Percentiles rank a stretch among this genome's conserved stretches.
These are phyloP conservation scores for Globisporangium iwayamae DNA, from an alignment of 352 stramenopile genomes.

Conservation along the genomic window DNA sequence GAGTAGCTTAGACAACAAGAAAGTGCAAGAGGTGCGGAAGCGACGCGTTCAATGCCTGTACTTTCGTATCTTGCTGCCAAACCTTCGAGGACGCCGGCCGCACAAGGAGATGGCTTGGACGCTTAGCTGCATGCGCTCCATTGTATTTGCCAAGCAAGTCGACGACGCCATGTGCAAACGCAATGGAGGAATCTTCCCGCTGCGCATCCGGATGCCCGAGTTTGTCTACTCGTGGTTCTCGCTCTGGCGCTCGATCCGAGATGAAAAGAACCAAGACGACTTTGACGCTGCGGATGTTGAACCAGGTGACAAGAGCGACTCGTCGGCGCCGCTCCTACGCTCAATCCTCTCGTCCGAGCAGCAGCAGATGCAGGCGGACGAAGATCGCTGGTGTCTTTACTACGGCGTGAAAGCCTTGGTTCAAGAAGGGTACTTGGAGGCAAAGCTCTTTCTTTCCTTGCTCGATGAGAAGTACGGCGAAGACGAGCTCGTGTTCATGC, in stretches of 20 bases:
- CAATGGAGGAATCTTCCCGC: slow-evolving; percentile 35
- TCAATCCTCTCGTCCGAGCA: slow-evolving; percentile 26
- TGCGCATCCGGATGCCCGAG: slow-evolving; percentile 88
- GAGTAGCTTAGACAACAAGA: slow-evolving; percentile 6
- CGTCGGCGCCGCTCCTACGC: not conserved
- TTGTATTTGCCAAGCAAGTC: slow-evolving; percentile 86
- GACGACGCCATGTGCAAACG: slow-evolving; percentile 73
- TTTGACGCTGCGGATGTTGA: slow-evolving; percentile 13
- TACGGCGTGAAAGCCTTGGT: slow-evolving; percentile 88
- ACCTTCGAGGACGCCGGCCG: slow-evolving; percentile 78
- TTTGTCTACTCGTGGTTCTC: slow-evolving; percentile 93
- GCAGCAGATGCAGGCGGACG: slow-evolving; percentile 66
- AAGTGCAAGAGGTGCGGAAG: slow-evolving; percentile 22
- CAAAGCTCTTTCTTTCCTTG: slow-evolving; percentile 89
- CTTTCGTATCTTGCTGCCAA: slow-evolving; percentile 90
- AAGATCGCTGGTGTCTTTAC: slow-evolving; percentile 92
- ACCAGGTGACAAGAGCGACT: slow-evolving; percentile 1
- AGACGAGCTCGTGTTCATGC: slow-evolving; percentile 88
- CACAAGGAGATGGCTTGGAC: slow-evolving; percentile 82
- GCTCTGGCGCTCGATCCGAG: slow-evolving; percentile 56
- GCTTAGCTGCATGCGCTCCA: slow-evolving; percentile 86
- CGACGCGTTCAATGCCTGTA: slow-evolving; percentile 80
- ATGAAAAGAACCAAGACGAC: slow-evolving; percentile 49
- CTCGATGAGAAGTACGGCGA: slow-evolving; percentile 92
- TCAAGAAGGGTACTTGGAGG: slow-evolving; percentile 83